Evolutionary conservation across 139 green algal species (phyloP), one percentile per base, ranked within the genome.

Genomic region (Diplosphaera chodatii): DNA sequence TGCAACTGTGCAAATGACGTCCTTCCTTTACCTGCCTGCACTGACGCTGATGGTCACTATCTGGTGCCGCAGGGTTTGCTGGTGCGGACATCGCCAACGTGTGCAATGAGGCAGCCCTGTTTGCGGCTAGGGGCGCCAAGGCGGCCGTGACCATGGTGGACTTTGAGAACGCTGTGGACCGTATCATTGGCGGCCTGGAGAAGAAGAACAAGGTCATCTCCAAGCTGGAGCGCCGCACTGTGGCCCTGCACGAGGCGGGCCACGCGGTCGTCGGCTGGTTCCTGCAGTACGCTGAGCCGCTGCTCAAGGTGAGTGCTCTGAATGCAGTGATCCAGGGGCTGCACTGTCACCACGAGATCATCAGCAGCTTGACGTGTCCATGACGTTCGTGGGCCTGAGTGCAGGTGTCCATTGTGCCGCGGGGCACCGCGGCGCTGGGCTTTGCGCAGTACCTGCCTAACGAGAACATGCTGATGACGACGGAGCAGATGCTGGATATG

Each of bases 401-500:
- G 63, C 74, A 72, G 68, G 81, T 98, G 65, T 97, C 93, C 40
- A 98, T 98, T 66, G 95, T 99, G 64, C 96, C 96, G 8, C 86
- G 96, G 13, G 96, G 96, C 59, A 90, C 86, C 2, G 94, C 93
- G 2, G 93, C 93, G 25, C 84, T 99, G 30, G 96, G 96, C 64
- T 99, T 99, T 81, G 96, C 96, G 28, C 95, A 99, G 88, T 99
- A 99, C 89, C 89, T 99, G 66, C 96, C 96, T 30, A 98, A 93
- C 71, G 96, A 99, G 78, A 96, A 96, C 82, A 77, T 99, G 75
- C 87, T 99, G 72, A 89, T 94, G 77, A 99, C 94, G 2, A 92
- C 85, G 78, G 85, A 97, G 74, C 94, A 98, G 87, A 88, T 98
- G 66, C 77, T 87, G 31, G 94, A 98, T 85, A 87, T 94, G 89